Percentiles rank a stretch among this genome's conserved stretches.
phyloP scores from a whole-genome alignment of 345 rosid species.

The Draba incana region DNA sequence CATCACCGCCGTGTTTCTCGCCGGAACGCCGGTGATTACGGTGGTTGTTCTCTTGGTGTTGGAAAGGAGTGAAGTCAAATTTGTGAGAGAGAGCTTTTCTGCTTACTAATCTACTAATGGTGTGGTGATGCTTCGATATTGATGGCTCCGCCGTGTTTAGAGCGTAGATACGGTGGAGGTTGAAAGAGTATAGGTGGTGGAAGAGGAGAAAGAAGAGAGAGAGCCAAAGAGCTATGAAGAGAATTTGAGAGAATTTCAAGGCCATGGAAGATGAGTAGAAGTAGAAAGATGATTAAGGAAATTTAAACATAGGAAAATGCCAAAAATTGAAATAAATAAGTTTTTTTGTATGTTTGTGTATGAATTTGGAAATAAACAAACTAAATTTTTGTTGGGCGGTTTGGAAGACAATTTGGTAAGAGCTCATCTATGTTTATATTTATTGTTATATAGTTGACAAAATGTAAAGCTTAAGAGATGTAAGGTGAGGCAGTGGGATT shows the following conservation, averaged over 20 bases:
- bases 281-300: conserved; percentile 32
- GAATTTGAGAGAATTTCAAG: conserved; percentile 47
- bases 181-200: conserved; percentile 49
- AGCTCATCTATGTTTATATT: conserved; percentile 18
- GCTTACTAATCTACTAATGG: conserved; percentile 35
- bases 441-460: conserved; percentile 37
- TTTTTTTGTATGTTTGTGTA: conserved; percentile 12
- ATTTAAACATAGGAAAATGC: conserved; percentile 18
- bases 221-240: conserved; percentile 55
- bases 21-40: conserved; percentile 27
- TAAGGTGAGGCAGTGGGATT: conserved; percentile 36
- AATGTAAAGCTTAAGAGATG: conserved; percentile 41
- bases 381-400: conserved; percentile 18
- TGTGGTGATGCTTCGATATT: conserved; percentile 22
- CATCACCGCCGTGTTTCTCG: conserved; percentile 31
- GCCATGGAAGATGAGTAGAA: conserved; percentile 52
- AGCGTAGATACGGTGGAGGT: conserved; percentile 39
- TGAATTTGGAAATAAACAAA: neutral
- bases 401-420: conserved; percentile 24
- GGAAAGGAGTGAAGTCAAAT: conserved; percentile 70
- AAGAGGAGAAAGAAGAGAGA: conserved; percentile 56
- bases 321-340: conserved; percentile 14
- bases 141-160: conserved; percentile 14
- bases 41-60: conserved; percentile 32
- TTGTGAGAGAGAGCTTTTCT: conserved; percentile 56